phyloP scores from a whole-genome alignment of 805 yeast genomes.

The Nakazawaea molendinolei region DNA sequence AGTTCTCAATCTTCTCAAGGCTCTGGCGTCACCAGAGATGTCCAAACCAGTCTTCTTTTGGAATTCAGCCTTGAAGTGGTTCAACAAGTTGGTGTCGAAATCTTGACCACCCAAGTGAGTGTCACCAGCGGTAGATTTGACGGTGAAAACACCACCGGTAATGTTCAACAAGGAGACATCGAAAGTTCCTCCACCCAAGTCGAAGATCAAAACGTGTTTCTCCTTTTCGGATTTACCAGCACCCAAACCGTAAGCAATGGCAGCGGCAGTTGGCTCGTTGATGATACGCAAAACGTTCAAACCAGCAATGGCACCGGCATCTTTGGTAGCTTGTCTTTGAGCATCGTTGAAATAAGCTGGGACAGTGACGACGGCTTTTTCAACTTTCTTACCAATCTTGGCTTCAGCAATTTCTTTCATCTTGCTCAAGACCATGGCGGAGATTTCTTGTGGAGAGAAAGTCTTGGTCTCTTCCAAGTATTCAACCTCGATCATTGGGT shows the following conservation, averaged over 20 bases:
- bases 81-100: slow-evolving; percentile 93
- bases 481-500: slow-evolving; percentile 66
- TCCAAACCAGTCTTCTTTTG: slow-evolving; percentile 86
- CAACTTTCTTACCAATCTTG: slow-evolving; percentile 63
- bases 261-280: slow-evolving; percentile 92
- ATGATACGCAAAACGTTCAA: slow-evolving; percentile 71
- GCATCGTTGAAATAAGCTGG: slow-evolving; percentile 80
- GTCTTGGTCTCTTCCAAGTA: slow-evolving; percentile 63
- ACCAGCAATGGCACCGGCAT: slow-evolving; percentile 78
- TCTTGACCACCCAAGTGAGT: slow-evolving; percentile 99
- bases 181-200: slow-evolving; percentile 98
- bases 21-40: slow-evolving; percentile 86
- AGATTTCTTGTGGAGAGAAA: slow-evolving; percentile 70
- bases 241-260: slow-evolving; percentile 98
- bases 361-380: slow-evolving; percentile 71
- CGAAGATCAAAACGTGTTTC: slow-evolving; percentile 87
- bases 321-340: slow-evolving; percentile 78
- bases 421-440: slow-evolving; percentile 72
- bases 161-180: slow-evolving; percentile 91
- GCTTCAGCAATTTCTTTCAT: slow-evolving; percentile 82
- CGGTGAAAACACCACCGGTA: slow-evolving; percentile 95
- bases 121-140: slow-evolving; percentile 98
- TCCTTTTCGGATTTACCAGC: slow-evolving; percentile 77
- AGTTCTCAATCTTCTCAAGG: slow-evolving; percentile 96
- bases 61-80: slow-evolving; percentile 90